Percentiles rank a stretch among this genome's conserved stretches.
Conservation (phyloP, 768 basidiomycete species). For the Phylloporus sp. region DNA sequence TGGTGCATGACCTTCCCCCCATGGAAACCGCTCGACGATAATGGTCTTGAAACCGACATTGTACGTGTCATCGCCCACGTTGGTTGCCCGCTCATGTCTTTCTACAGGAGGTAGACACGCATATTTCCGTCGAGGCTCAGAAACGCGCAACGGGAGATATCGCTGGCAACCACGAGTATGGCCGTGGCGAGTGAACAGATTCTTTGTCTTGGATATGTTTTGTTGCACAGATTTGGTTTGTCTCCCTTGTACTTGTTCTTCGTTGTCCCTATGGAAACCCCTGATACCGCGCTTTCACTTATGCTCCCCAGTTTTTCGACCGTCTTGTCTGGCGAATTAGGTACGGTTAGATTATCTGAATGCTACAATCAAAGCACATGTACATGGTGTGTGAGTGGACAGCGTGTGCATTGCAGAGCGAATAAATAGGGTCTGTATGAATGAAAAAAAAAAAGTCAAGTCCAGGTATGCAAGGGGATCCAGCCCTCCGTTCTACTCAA, state of each 20-base stretch:
- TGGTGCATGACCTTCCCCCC: slow-evolving; percentile 10
- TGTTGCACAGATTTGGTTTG: background rate
- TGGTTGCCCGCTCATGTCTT: background rate
- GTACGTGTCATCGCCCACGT: background rate
- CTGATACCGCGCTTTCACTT: background rate
- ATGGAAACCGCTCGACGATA: slow-evolving; percentile 13
- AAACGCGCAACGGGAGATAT: background rate
- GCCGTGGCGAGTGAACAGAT: background rate
- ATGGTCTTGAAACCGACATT: slow-evolving; percentile 2
- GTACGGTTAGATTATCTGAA: background rate
- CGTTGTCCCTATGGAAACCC: background rate
- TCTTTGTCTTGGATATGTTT: background rate
- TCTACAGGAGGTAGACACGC: background rate
- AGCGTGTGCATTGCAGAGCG: background rate
- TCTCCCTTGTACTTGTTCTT: background rate
- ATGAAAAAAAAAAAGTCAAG: background rate
- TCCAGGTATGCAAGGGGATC: background rate
- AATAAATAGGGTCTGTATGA: background rate
- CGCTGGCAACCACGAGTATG: background rate
- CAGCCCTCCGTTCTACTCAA: slow-evolving; percentile 28
- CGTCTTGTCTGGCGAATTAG: background rate
- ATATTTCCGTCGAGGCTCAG: background rate
- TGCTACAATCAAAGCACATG: slow-evolving; percentile 1
- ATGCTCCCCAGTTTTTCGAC: background rate
- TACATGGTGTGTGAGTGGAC: background rate